phyloP scores from a whole-genome alignment of 495 filamentous ascomycete genomes.

The Emericellopsis terricola region DNA sequence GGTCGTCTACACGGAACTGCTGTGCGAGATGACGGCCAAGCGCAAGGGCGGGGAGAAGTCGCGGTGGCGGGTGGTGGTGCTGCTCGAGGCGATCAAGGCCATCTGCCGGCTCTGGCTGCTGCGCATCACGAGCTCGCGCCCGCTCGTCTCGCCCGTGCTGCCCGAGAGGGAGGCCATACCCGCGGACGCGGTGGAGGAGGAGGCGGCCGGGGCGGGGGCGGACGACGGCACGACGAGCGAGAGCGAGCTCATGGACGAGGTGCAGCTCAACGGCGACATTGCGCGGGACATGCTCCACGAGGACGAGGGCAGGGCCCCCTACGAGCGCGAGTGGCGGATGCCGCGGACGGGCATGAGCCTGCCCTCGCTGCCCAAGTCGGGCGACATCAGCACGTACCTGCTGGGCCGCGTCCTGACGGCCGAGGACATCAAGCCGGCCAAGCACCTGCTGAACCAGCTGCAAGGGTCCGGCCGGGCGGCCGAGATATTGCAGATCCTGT shows the following conservation, averaged over 20 bases:
- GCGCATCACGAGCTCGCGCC: constrained; percentile 64
- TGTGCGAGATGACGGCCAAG: constrained; percentile 77
- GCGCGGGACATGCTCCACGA: not conserved
- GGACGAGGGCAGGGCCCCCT: not conserved
- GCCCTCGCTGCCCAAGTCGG: constrained; percentile 58
- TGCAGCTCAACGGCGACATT: constrained; percentile 3
- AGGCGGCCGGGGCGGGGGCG: too few species aligned
- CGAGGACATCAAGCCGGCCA: constrained; percentile 87
- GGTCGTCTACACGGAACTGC: constrained; percentile 79
- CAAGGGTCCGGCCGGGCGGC: constrained; percentile 56
- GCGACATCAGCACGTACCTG: constrained; percentile 69
- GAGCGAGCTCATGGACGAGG: constrained; percentile 12
- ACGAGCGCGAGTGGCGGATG: constrained; percentile 69
- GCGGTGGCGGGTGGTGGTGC: constrained; percentile 77
- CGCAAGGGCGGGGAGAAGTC: constrained; percentile 58
- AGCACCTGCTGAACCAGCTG: constrained; percentile 58
- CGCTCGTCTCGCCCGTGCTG: constrained; percentile 66
- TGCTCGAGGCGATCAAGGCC: constrained; percentile 77
- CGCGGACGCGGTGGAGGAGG: constrained; percentile 27
- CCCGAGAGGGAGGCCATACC: constrained; percentile 65
- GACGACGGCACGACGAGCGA: constrained; percentile 4
- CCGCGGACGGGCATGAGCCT: constrained; percentile 75
- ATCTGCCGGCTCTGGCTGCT: constrained; percentile 68
- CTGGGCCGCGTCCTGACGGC: constrained; percentile 84
- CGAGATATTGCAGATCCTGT: constrained; percentile 77